Percentiles rank a stretch among this genome's conserved stretches.
These are phyloP conservation scores for Sesbania bispinosa DNA, from an alignment of 306 rosid species.

Conservation along the genomic window DNA sequence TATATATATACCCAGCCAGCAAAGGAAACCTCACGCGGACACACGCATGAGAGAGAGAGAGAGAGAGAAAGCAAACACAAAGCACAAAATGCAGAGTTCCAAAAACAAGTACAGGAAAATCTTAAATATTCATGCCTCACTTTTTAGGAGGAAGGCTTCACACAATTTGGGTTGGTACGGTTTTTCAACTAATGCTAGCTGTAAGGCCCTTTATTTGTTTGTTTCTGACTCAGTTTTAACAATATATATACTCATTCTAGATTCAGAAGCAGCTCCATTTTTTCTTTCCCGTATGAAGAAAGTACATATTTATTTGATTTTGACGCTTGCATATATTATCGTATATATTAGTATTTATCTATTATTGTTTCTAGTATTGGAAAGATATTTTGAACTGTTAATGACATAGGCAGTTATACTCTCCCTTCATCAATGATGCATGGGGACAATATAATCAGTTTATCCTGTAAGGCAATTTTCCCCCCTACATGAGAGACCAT, in stretches of 20 bases:
- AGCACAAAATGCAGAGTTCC: constrained; percentile 68
- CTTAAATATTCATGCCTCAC: constrained; percentile 31
- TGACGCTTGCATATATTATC: no score
- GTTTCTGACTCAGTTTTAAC: constrained; percentile 21
- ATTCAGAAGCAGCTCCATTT: not conserved
- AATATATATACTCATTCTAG: not conserved
- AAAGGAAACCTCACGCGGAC: not conserved
- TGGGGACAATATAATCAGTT: no score
- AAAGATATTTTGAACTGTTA: no score
- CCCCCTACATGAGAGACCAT: no score
- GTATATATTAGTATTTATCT: no score
- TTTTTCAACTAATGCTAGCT: constrained; percentile 45
- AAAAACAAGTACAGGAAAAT: constrained; percentile 33
- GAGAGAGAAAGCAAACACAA: constrained; percentile 37
- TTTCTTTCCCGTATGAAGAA: no score
- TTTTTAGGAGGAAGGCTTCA: constrained; percentile 41
- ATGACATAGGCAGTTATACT: no score
- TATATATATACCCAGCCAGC: constrained; percentile 37
- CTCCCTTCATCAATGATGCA: no score
- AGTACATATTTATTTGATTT: no score
- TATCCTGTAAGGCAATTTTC: no score
- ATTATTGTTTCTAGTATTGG: no score
- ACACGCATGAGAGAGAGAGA: constrained; percentile 11
- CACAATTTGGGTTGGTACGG: constrained; percentile 47
- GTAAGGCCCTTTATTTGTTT: constrained; percentile 44